These are phyloP conservation scores for Pseudodiploospora longispora DNA, from an alignment of 2,329 filamentous ascomycete genomes.

Conservation along the genomic window DNA sequence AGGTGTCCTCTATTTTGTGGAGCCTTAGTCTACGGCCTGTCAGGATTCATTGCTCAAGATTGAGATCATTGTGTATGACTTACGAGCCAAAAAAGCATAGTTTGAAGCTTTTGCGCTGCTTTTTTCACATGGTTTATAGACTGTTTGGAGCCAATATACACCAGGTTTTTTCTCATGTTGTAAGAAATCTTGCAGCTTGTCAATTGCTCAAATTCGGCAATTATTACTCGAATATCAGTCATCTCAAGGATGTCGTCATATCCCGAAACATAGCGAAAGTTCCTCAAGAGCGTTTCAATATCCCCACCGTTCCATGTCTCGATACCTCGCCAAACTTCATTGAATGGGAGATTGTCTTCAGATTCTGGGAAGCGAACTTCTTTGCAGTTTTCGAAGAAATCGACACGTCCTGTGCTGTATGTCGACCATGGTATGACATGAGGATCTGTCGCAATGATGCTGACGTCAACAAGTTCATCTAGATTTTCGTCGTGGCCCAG, in stretches of 20 bases:
- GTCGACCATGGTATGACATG: conserved; percentile 16
- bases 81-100: conserved; percentile 4
- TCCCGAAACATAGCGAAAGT: conserved; percentile 12
- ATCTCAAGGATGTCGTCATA: neutral
- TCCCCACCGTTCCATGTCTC: conserved; percentile 8
- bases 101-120: conserved; percentile 9
- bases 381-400: conserved; percentile 9
- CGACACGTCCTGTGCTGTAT: conserved; percentile 1
- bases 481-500: neutral
- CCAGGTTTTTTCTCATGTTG: conserved; percentile 17
- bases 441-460: conserved; percentile 10
- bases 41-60: neutral
- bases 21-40: conserved; percentile 9
- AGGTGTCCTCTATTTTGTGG: conserved; percentile 13
- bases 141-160: conserved; percentile 20
- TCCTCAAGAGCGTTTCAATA: conserved; percentile 10
- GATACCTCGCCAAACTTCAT: conserved; percentile 18
- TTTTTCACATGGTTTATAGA: conserved; percentile 7
- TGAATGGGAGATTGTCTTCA: conserved; percentile 12
- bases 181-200: conserved; percentile 16
- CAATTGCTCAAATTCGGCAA: conserved; percentile 9
- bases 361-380: conserved; percentile 14
- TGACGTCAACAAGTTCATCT: conserved; percentile 6
- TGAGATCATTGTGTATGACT: neutral
- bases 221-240: neutral